Base-by-base conservation (phyloP, 257 asterid genomes). In the Ilex aquifolium region DNA sequence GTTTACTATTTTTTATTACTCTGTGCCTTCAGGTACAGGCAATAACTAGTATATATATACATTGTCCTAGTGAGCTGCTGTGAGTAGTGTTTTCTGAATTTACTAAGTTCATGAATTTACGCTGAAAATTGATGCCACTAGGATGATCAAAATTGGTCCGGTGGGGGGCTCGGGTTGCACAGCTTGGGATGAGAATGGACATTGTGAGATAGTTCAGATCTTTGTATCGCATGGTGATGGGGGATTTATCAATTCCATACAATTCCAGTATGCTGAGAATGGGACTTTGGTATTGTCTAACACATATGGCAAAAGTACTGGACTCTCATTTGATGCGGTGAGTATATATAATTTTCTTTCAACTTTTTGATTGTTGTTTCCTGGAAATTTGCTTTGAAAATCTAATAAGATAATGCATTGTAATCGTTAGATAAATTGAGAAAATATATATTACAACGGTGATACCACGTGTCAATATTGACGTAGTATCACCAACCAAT, bases 111-210 rank as follows among this genome's bases (percentile, higher is more conserved):
- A 6, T 6, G 48, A 7, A 1, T 42, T 42, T 56, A 12, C 2
- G 2, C 21, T 6, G 32, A 9, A 31, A 32, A 56, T 56, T 31
- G 32, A 5, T 17, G 14, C 21, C 6, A 13, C 21, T 9, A 31
- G 8, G 11, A 56, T 10, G 60, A 56, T 56, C 42, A 56, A 31
- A 36, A 56, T 56, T 21, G 60, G 39, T 56, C 40, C 60, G 29
- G 15, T 56, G 15, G 61, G 44, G 44, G 8, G n/a, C n/a, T n/a
- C n/a, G n/a, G n/a, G 6, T 5, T 17, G 10, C 13, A 13, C 11
- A 4, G 12, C 1, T 3, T 57, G 61, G 61, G 61, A 57, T 57
- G 44, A 57, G 1, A 57, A 32, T 11, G 48, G 10, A 14, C 29
- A 6, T 9, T 30, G n/a, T 12, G 7, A 31, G 12, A 57, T 57